Evolutionary conservation across 495 filamentous ascomycete genomes (phyloP).

Genomic region (Podospora australis): DNA sequence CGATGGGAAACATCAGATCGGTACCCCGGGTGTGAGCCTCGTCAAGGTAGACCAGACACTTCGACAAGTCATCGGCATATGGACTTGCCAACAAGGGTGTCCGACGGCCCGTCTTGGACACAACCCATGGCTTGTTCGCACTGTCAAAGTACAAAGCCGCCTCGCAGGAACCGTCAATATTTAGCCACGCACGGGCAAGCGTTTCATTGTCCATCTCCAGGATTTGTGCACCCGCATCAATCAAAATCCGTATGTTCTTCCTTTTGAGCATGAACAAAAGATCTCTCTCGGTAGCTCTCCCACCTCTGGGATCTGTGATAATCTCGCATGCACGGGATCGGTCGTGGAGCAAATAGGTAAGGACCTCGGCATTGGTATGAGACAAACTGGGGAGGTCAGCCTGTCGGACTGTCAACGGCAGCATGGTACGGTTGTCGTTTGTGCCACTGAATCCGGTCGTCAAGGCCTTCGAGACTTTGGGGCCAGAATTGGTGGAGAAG

Average conservation of each 20-base stretch:
- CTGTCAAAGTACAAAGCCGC: slow-evolving; percentile 31
- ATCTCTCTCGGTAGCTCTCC: slow-evolving; percentile 28
- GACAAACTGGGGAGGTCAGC: slow-evolving; percentile 39
- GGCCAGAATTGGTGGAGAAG: slow-evolving; percentile 7
- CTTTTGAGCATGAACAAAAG: slow-evolving; percentile 29
- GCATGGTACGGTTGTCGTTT: slow-evolving; percentile 43
- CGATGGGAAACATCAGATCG: slow-evolving; percentile 39
- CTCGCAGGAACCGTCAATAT: slow-evolving; percentile 26
- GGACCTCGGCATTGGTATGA: slow-evolving; percentile 49
- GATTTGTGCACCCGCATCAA: slow-evolving; percentile 46
- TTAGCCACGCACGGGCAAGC: slow-evolving; percentile 45
- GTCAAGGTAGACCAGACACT: slow-evolving; percentile 43
- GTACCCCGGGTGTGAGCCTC: slow-evolving; percentile 47
- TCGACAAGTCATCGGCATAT: slow-evolving; percentile 34
- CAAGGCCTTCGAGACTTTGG: neutral
- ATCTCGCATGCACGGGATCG: slow-evolving; percentile 38
- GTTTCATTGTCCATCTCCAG: slow-evolving; percentile 39
- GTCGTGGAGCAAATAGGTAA: slow-evolving; percentile 42
- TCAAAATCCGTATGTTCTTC: slow-evolving; percentile 36
- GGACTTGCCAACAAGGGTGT: slow-evolving; percentile 36
- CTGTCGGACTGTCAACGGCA: slow-evolving; percentile 48
- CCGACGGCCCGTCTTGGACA: slow-evolving; percentile 20
- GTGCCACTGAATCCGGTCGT: slow-evolving; percentile 54
- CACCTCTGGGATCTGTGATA: slow-evolving; percentile 20
- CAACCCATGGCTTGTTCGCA: slow-evolving; percentile 38